Percentiles rank a stretch among this genome's conserved stretches.
These are phyloP conservation scores for Colletotrichum sp. DNA, from an alignment of 2,329 filamentous ascomycete genomes.

Conservation along the genomic window DNA sequence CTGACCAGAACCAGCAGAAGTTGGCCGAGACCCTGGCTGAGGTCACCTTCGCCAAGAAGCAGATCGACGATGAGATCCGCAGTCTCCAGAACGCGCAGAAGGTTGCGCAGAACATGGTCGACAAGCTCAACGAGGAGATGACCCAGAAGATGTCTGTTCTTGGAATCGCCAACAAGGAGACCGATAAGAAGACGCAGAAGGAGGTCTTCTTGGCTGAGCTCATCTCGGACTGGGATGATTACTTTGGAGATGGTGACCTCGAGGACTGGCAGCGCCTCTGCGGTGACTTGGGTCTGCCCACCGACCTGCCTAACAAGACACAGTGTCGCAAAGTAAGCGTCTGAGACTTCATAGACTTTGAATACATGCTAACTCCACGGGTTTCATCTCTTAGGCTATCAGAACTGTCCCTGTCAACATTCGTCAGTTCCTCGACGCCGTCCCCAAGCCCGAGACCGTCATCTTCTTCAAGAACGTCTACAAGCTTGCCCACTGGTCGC, in stretches of 20 bases:
- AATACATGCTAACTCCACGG: neutral
- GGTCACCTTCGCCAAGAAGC: neutral
- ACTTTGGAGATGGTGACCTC: slow-evolving; percentile 36
- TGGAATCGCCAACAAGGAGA: neutral
- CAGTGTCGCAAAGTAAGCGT: slow-evolving; percentile 48
- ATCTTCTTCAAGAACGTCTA: slow-evolving; percentile 34
- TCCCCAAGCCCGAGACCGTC: slow-evolving; percentile 29
- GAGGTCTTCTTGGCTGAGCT: neutral
- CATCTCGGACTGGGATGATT: slow-evolving; percentile 28
- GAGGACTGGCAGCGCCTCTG: slow-evolving; percentile 51
- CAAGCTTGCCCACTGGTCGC: slow-evolving; percentile 41
- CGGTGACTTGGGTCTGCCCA: slow-evolving; percentile 44
- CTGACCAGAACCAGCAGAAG: neutral
- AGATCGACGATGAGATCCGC: neutral
- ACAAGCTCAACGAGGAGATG: neutral
- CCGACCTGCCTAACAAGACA: slow-evolving; percentile 43
- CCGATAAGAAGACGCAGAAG: neutral
- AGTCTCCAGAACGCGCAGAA: neutral
- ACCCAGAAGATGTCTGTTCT: neutral
- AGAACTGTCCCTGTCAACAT: slow-evolving; percentile 53
- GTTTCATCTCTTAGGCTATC: slow-evolving; percentile 38
- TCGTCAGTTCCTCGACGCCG: slow-evolving; percentile 47
- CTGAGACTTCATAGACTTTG: neutral
- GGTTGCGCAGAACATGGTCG: neutral
- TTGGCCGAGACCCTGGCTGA: neutral